Evolutionary conservation across 495 filamentous ascomycete species (phyloP).

Genomic region (Aspergillus biplanus): DNA sequence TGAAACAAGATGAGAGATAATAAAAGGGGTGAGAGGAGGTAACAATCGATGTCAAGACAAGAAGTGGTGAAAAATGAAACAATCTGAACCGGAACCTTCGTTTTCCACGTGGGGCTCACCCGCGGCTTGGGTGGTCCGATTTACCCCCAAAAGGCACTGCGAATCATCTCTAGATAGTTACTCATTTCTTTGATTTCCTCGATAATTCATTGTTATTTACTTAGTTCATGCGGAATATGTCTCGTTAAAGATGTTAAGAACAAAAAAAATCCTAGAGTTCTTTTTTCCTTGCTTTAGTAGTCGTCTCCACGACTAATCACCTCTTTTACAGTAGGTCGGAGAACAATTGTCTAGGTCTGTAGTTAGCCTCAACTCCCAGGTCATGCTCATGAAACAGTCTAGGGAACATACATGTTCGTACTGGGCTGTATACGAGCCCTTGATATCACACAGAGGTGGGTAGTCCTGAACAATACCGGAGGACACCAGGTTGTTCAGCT

Average conservation of each 20-base stretch:
- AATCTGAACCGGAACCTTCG: constrained; percentile 27
- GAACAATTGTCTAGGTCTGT: constrained; percentile 71
- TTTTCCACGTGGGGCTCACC: constrained; percentile 49
- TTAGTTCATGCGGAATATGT: constrained; percentile 15
- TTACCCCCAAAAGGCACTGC: neutral
- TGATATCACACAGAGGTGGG: constrained; percentile 86
- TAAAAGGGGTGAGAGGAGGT: constrained; percentile 6
- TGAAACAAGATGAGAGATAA: constrained; percentile 25
- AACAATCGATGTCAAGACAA: constrained; percentile 23
- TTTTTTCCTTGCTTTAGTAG: constrained; percentile 56
- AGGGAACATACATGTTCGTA: constrained; percentile 80
- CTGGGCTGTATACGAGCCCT: constrained; percentile 94
- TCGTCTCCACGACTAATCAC: constrained; percentile 91
- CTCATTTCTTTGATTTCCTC: constrained; percentile 7
- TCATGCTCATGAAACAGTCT: neutral
- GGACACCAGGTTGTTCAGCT: constrained; percentile 87
- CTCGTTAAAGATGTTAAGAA: constrained; percentile 4
- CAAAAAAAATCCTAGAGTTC: neutral
- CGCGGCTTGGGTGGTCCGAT: constrained; percentile 30
- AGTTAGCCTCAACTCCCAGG: constrained; percentile 28
- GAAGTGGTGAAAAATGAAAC: constrained; percentile 18
- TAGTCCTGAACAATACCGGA: constrained; percentile 88
- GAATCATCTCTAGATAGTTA: neutral
- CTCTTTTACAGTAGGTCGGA: constrained; percentile 88
- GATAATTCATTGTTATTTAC: constrained; percentile 13